A percentile compares a stretch with the other conserved stretches of the same genome.
phyloP scores from a whole-genome alignment of 768 basidiomycete genomes.

The Dictyophora rubrovolvata region DNA sequence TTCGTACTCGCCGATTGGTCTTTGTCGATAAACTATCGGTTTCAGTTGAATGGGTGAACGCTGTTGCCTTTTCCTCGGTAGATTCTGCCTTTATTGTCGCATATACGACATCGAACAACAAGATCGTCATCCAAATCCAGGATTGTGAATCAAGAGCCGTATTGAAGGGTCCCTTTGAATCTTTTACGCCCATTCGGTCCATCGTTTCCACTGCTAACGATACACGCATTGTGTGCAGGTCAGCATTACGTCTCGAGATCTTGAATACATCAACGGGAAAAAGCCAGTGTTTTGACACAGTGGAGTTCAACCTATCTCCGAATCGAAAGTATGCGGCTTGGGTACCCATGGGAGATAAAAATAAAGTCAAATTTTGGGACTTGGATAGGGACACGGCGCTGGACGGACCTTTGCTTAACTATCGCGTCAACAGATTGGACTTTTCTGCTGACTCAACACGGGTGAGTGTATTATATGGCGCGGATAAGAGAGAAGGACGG shows the following conservation, averaged over 20 bases:
- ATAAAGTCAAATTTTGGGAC: not conserved
- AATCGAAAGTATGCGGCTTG: not conserved
- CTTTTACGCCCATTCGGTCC: not conserved
- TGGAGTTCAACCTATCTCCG: not conserved
- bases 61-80: not conserved
- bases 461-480: not conserved
- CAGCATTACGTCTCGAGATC: not conserved
- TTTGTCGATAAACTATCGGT: too few relatives aligned
- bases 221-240: not conserved
- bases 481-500: not conserved
- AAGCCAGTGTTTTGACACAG: not conserved
- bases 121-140: not conserved
- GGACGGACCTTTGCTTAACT: not conserved
- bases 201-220: not conserved
- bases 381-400: not conserved
- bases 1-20: slow-evolving; percentile 13
- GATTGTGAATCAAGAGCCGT: not conserved
- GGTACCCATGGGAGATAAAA: not conserved
- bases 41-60: not conserved
- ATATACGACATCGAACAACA: not conserved
- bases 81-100: not conserved
- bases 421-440: not conserved
- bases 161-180: not conserved
- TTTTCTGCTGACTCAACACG: not conserved
- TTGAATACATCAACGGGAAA: not conserved